Conservation (phyloP, 768 basidiomycete genomes). For the Amanita thiersii region DNA sequence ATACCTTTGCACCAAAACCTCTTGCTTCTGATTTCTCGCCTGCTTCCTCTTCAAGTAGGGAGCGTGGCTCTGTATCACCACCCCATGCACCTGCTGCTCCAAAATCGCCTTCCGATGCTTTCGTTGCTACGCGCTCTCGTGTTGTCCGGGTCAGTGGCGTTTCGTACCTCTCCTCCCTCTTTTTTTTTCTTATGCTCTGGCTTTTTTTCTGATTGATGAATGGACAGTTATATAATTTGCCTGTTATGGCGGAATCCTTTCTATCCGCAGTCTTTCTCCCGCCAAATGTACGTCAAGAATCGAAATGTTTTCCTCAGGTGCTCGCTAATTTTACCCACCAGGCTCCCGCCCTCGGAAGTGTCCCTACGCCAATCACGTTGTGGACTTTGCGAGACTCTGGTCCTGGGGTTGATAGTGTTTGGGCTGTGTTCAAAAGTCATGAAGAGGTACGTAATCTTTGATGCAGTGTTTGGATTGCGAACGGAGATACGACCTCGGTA, state of each 20-base stretch:
- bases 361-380: constrained; percentile 33
- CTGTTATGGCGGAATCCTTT: constrained; percentile 26
- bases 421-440: constrained; percentile 53
- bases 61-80: constrained; percentile 16
- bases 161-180: too few relatives aligned
- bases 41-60: constrained; percentile 24
- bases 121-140: constrained; percentile 42
- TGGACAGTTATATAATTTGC: constrained; percentile 30
- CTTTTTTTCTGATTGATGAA: constrained; percentile 8
- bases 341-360: constrained; percentile 13
- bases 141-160: constrained; percentile 42
- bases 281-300: constrained; percentile 20
- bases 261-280: constrained; percentile 30
- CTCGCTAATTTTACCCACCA: constrained; percentile 7
- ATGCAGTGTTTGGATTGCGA: background rate
- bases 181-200: constrained; percentile 1
- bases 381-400: constrained; percentile 35
- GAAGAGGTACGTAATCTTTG: constrained; percentile 42
- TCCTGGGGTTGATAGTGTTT: constrained; percentile 28
- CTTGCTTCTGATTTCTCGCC: constrained; percentile 21
- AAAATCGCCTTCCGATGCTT: constrained; percentile 26
- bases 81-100: constrained; percentile 11
- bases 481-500: too few relatives aligned
- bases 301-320: constrained; percentile 9
- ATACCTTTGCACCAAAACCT: constrained; percentile 21